These are phyloP conservation scores for Aristolochia californica DNA, from an alignment of 164 flowering plant genomes.

Conservation along the genomic window DNA sequence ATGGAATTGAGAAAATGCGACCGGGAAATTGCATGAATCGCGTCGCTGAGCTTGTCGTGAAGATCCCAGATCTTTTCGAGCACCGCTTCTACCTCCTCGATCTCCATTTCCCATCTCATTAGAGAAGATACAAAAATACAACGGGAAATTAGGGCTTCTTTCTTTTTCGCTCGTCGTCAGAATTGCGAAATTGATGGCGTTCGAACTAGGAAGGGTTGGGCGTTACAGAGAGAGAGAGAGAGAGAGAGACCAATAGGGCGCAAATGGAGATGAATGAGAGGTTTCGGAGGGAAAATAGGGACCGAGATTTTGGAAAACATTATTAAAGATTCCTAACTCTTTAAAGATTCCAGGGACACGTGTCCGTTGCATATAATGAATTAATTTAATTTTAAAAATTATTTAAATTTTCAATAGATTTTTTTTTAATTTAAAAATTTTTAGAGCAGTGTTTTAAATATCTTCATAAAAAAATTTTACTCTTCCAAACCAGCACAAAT, in stretches of 20 bases:
- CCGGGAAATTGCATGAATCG: conserved; percentile 67
- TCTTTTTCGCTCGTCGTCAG: too few relatives aligned
- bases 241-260: not conserved
- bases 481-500: too few relatives aligned
- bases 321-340: too few relatives aligned
- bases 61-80: conserved; percentile 89
- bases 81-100: conserved; percentile 73
- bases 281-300: not conserved
- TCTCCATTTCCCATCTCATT: conserved; percentile 67
- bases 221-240: not conserved
- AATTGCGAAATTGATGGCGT: too few relatives aligned
- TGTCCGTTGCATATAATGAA: too few relatives aligned
- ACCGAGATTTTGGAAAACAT: not conserved
- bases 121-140: not conserved
- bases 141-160: not conserved
- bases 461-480: too few relatives aligned
- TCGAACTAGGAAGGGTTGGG: too few relatives aligned
- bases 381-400: too few relatives aligned
- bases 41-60: conserved; percentile 94
- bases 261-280: not conserved
- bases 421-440: too few relatives aligned
- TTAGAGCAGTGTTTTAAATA: too few relatives aligned
- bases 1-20: conserved; percentile 64
- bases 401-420: too few relatives aligned
- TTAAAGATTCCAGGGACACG: too few relatives aligned